phyloP scores from a whole-genome alignment of 176 grass and related monocot species.

The Carex cristatella region DNA sequence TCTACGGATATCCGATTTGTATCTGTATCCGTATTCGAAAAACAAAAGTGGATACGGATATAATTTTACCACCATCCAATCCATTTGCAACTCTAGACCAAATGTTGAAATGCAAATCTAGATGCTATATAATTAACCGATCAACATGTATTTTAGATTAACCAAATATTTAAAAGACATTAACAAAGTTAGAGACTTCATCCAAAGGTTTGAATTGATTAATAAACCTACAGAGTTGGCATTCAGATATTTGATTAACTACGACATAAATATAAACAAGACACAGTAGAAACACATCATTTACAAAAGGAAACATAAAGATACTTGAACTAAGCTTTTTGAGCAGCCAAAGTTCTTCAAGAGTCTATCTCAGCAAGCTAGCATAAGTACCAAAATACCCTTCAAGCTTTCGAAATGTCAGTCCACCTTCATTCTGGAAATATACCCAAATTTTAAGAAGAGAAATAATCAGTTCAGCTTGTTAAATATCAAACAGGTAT shows the following conservation, averaged over 20 bases:
- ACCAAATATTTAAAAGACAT: not conserved
- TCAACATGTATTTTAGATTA: not conserved
- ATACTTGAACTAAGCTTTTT: not conserved
- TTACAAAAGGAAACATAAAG: not conserved
- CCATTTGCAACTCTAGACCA: not conserved
- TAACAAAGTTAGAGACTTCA: not conserved
- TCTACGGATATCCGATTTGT: too few species aligned
- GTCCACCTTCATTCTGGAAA: not conserved
- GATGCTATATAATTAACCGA: not conserved
- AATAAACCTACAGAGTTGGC: not conserved
- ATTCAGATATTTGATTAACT: not conserved
- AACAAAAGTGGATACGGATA: too few species aligned
- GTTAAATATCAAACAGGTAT: not conserved
- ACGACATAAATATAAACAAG: constrained; percentile 4
- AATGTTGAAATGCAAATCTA: not conserved
- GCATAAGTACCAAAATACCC: not conserved
- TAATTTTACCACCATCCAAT: too few species aligned
- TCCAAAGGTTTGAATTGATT: not conserved
- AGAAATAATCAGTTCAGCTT: not conserved
- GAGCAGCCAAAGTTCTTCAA: not conserved
- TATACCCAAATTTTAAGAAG: not conserved
- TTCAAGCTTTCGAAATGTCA: not conserved
- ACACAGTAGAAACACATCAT: not conserved
- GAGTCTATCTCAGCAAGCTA: not conserved
- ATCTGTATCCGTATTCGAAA: too few species aligned